Conservation (phyloP, 176 grass and related monocot species). For the Aegilops tauschii region DNA sequence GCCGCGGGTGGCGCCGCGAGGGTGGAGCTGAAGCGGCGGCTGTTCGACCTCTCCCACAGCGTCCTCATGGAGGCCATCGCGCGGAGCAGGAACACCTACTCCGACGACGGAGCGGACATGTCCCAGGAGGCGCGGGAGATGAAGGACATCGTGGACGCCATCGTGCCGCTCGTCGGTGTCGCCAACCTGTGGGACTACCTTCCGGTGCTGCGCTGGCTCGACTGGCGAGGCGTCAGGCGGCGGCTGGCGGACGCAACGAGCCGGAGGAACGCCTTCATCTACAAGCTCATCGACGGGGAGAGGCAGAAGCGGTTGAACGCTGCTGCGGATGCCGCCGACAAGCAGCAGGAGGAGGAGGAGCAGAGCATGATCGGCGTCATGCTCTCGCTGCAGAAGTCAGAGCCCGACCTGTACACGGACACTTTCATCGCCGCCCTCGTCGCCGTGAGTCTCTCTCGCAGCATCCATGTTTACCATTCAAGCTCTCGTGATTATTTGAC, state of each 20-base stretch:
- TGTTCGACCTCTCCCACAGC: constrained; percentile 49
- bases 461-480: not conserved
- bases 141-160: not conserved
- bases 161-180: too few relatives aligned
- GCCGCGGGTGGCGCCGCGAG: not conserved
- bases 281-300: constrained; percentile 40
- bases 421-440: not conserved
- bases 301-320: not conserved
- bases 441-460: not conserved
- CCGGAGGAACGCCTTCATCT: not conserved
- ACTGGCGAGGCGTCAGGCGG: not conserved
- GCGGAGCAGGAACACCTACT: constrained; percentile 13
- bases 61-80: constrained; percentile 51
- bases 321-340: too few relatives aligned
- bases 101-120: constrained; percentile 32
- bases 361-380: constrained; percentile 36
- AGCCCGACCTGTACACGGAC: constrained; percentile 44
- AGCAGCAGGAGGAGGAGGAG: not conserved
- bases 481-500: too few relatives aligned
- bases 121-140: constrained; percentile 26
- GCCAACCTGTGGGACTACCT: too few relatives aligned
- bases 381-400: constrained; percentile 20
- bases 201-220: too few relatives aligned
- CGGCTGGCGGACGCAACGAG: not conserved
- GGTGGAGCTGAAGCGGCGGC: constrained; percentile 45